These are phyloP conservation scores for Zygoascus flipseniorum DNA, from an alignment of 805 yeast species.

Conservation along the genomic window DNA sequence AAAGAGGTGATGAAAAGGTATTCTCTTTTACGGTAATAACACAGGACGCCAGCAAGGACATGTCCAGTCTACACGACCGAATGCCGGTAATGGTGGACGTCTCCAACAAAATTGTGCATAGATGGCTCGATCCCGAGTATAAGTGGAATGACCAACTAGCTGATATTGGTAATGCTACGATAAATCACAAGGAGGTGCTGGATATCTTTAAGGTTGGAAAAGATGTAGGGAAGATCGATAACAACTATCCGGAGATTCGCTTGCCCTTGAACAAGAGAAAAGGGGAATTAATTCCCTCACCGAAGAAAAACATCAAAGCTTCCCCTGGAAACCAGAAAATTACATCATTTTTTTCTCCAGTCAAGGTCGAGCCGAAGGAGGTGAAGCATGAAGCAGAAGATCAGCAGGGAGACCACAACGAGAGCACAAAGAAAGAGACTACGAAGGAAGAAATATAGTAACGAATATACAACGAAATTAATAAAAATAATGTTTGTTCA, in stretches of 20 bases:
- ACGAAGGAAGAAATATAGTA: no score
- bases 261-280: conserved; percentile 19
- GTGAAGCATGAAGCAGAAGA: neutral
- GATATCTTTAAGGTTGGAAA: conserved; percentile 39
- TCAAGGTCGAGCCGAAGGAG: neutral
- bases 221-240: conserved; percentile 55
- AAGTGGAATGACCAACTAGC: conserved; percentile 27
- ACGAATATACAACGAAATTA: no score
- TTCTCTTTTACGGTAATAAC: conserved; percentile 66
- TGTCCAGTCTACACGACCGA: conserved; percentile 65
- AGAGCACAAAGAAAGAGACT: neutral
- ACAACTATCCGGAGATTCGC: conserved; percentile 38
- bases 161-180: conserved; percentile 37
- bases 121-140: conserved; percentile 49
- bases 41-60: conserved; percentile 51
- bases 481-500: no score
- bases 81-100: conserved; percentile 61
- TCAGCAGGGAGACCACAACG: neutral
- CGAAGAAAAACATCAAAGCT: neutral
- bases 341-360: neutral
- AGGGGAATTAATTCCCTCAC: neutral
- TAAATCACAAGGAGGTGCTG: conserved; percentile 55
- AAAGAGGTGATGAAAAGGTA: conserved; percentile 20
- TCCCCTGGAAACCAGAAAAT: neutral
- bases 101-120: conserved; percentile 45